Evolutionary conservation across 495 filamentous ascomycete species (phyloP).

Genomic region (Talaromyces wortmannii): DNA sequence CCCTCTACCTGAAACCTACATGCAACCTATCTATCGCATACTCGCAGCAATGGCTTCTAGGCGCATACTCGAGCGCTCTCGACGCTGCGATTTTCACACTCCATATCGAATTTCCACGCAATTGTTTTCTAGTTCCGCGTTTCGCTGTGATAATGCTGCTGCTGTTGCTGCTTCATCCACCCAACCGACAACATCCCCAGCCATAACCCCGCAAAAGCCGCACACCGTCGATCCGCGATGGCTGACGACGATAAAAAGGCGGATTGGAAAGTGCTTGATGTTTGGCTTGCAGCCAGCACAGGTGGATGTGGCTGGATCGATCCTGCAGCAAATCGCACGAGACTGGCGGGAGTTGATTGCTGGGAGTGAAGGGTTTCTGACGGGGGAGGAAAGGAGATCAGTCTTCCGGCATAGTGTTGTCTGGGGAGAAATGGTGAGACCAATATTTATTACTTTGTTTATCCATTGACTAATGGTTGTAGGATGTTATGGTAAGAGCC

Average conservation of each 20-base stretch:
- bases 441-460: not conserved
- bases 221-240: conserved; percentile 51
- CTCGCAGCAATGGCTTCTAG: too few relatives aligned
- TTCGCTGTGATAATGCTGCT: not conserved
- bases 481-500: conserved; percentile 53
- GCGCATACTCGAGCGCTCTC: too few relatives aligned
- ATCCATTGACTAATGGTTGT: conserved; percentile 4
- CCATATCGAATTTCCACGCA: not conserved
- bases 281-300: conserved; percentile 66
- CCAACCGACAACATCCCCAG: conserved; percentile 3
- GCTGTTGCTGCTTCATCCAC: not conserved
- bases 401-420: conserved; percentile 67
- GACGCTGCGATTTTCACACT: too few relatives aligned
- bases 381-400: conserved; percentile 54
- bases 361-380: conserved; percentile 77
- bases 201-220: conserved; percentile 16
- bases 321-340: conserved; percentile 53
- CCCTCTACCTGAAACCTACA: too few relatives aligned
- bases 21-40: too few relatives aligned
- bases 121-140: not conserved
- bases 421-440: conserved; percentile 84
- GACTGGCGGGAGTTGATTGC: conserved; percentile 78
- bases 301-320: conserved; percentile 47
- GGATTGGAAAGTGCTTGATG: conserved; percentile 77
- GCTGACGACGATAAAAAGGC: conserved; percentile 65